These are phyloP conservation scores for Blastocrithidia nonstop DNA, from an alignment of 208 protist species.

Conservation along the genomic window DNA sequence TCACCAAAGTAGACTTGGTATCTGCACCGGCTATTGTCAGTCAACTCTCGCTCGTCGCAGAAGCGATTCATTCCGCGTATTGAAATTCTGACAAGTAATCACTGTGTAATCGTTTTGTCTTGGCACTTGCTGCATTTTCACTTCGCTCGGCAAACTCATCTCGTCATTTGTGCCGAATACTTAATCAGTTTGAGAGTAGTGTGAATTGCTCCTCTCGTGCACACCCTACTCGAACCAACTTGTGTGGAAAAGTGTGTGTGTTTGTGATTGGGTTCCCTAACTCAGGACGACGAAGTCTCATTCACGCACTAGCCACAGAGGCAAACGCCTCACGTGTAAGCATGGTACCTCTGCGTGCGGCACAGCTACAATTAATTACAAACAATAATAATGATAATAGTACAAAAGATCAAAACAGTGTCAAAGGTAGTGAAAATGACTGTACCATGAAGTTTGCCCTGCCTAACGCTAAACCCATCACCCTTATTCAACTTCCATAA, in stretches of 20 bases:
- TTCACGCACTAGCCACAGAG: slow-evolving; percentile 26
- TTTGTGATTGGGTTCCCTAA: slow-evolving; percentile 77
- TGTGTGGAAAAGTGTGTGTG: slow-evolving; percentile 54
- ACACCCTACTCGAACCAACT: slow-evolving; percentile 41
- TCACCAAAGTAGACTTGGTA: slow-evolving; percentile 71
- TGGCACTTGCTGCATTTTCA: slow-evolving; percentile 54
- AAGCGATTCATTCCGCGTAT: slow-evolving; percentile 41
- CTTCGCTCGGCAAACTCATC: slow-evolving; percentile 18
- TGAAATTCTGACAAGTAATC: too few species aligned
- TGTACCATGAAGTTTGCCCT: slow-evolving; percentile 50
- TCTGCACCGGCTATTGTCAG: slow-evolving; percentile 54
- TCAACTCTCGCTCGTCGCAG: slow-evolving; percentile 52
- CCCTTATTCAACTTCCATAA: slow-evolving; percentile 61
- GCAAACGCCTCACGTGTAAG: slow-evolving; percentile 35
- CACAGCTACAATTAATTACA: slow-evolving; percentile 58
- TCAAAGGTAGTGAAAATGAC: slow-evolving; percentile 15
- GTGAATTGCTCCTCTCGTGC: slow-evolving; percentile 27
- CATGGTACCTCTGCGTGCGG: slow-evolving; percentile 49
- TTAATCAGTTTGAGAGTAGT: slow-evolving; percentile 38
- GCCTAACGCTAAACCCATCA: slow-evolving; percentile 67
- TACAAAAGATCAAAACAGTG: slow-evolving; percentile 4
- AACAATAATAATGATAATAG: slow-evolving; percentile 3
- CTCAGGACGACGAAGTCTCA: slow-evolving; percentile 49
- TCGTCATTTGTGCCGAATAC: slow-evolving; percentile 43
- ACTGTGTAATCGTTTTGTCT: slow-evolving; percentile 26